Percentiles rank a stretch among this genome's conserved stretches.
Conservation (phyloP, 2,329 filamentous ascomycete species). For the Phyllosticta citribraziliensis region DNA sequence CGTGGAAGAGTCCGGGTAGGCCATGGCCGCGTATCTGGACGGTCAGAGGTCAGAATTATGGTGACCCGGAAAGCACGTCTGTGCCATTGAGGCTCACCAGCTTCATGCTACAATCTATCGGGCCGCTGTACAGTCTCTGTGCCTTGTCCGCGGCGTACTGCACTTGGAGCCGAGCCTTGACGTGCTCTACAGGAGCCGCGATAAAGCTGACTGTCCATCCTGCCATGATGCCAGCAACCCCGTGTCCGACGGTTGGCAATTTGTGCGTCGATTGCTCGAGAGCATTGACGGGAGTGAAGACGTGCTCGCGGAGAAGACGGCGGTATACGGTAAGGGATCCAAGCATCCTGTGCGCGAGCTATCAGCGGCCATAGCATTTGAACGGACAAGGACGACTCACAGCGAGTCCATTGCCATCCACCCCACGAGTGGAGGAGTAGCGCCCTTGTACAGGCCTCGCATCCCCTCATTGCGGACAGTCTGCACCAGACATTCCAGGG, state of each 20-base stretch:
- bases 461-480: constrained; percentile 82
- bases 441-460: constrained; percentile 84
- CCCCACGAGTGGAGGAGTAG: constrained; percentile 80
- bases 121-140: constrained; percentile 72
- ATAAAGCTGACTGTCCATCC: constrained; percentile 87
- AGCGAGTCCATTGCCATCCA: constrained; percentile 98
- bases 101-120: constrained; percentile 71
- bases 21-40: constrained; percentile 51
- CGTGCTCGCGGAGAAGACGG: constrained; percentile 65
- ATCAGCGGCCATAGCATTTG: neutral
- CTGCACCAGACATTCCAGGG: constrained; percentile 73
- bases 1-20: constrained; percentile 72
- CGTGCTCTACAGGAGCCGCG: constrained; percentile 86
- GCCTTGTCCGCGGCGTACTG: constrained; percentile 78
- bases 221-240: constrained; percentile 75
- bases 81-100: constrained; percentile 35
- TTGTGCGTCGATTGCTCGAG: constrained; percentile 31
- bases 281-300: constrained; percentile 52
- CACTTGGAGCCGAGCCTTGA: constrained; percentile 88
- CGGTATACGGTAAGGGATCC: constrained; percentile 88
- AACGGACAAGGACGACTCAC: constrained; percentile 23
- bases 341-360: constrained; percentile 51
- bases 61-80: neutral
- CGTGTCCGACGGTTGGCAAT: constrained; percentile 72
- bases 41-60: neutral